These are phyloP conservation scores for Erodium trifolium DNA, from an alignment of 441 rosid species.

Conservation along the genomic window DNA sequence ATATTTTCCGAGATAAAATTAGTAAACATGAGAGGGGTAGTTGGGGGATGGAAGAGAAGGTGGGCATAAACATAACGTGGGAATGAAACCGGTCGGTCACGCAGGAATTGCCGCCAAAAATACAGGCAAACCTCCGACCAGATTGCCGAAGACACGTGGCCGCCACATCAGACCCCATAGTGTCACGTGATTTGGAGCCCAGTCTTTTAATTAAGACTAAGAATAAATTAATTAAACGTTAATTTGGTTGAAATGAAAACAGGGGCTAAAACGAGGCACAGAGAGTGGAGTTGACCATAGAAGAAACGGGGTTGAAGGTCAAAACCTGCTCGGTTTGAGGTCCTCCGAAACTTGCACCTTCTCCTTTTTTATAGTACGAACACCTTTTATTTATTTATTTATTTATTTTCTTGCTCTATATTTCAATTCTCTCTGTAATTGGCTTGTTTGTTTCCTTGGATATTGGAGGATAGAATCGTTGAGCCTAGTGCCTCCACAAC, in stretches of 20 bases:
- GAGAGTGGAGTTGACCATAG: no score
- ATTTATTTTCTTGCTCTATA: neutral
- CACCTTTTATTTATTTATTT: neutral
- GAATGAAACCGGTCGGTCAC: neutral
- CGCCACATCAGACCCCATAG: neutral
- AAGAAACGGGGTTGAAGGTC: neutral
- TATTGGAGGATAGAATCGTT: constrained; percentile 5
- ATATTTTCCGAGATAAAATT: no score
- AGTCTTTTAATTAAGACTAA: no score
- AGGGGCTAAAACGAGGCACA: no score
- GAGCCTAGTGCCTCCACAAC: neutral
- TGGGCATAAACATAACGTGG: neutral
- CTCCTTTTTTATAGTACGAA: no score
- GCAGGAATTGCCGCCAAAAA: constrained; percentile 25
- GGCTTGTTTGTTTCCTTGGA: neutral
- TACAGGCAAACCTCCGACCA: constrained; percentile 19
- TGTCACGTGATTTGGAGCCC: neutral
- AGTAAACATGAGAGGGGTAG: no score
- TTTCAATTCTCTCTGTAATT: neutral
- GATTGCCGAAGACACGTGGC: constrained; percentile 15
- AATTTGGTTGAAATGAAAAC: no score
- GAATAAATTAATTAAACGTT: no score
- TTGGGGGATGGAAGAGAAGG: no score
- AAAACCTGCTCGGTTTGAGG: neutral
- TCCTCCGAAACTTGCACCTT: neutral